Base-by-base conservation (phyloP, 2,329 filamentous ascomycete species). In the Emmonsiellopsis sp. region DNA sequence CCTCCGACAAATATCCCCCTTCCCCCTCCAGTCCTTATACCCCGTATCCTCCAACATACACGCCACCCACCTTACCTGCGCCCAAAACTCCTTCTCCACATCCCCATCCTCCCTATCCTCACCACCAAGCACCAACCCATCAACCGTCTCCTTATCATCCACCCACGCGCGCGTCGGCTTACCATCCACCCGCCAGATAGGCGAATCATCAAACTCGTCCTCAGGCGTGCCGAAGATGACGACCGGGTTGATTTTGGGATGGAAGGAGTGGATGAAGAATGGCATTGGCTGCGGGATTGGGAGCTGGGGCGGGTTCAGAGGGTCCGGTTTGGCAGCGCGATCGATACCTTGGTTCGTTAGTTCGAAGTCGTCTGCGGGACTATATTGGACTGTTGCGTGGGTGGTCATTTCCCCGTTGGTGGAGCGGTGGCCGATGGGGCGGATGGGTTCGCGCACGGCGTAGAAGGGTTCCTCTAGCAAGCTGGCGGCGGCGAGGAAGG, bases 401-500 rank as follows among this genome's bases (percentile, higher is more conserved):
- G 69, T 68, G 38, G 66, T 62, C 50, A 69, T 61, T 15, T 63
- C 59, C 31, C 61, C 60, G 49, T 60, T 43, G 7, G 62, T n/a
- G 9, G n/a, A 34, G 16, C 2, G 15, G 53, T 69, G 63, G 52
- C 67, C 67, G 26, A 70, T 62, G 38, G 67, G 62, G 35, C 60
- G 58, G 30, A 71, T 67, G n/a, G 60, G 63, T 52, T 69, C 62
- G 40, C 62, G 64, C 50, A 77, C 73, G 30, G 70, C 64, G 57
- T 76, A 74, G 58, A 70, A 75, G 1, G 69, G 60, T 10, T 70
- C 63, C 5, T 64, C 59, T 1, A 74, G 60, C 11, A 65, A 70
- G 3, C 68, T 55, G 4, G 76, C 74, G 8, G 75, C 75, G 8
- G 71, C 66, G 9, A 75, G 59, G 58, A 78, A 78, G 0, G 74